phyloP scores from a whole-genome alignment of 495 filamentous ascomycete genomes.

The Poronia punctata region DNA sequence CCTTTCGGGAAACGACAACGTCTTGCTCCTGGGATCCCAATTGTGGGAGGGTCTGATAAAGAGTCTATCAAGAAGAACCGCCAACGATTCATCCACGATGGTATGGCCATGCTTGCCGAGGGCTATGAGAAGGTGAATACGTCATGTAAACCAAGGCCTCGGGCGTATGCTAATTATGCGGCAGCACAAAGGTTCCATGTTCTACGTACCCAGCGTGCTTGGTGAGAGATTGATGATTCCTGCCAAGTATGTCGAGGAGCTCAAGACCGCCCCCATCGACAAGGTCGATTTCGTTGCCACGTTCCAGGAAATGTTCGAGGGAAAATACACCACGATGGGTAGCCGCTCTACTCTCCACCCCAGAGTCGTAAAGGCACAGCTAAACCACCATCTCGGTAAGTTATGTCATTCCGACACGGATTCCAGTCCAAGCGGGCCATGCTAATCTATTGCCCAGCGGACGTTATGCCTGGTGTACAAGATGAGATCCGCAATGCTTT shows the following conservation, averaged over 20 bases:
- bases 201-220: slow-evolving; percentile 13
- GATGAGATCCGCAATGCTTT: slow-evolving; percentile 13
- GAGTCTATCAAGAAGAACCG: too few species aligned
- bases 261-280: slow-evolving; percentile 17
- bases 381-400: slow-evolving; percentile 9
- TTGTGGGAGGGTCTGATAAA: too few species aligned
- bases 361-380: slow-evolving; percentile 2
- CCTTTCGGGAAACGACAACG: too few species aligned
- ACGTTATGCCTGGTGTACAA: slow-evolving; percentile 8
- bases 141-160: too few species aligned
- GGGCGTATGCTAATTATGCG: too few species aligned
- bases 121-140: too few species aligned
- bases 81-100: too few species aligned
- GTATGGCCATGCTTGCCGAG: too few species aligned
- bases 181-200: slow-evolving; percentile 11
- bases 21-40: too few species aligned
- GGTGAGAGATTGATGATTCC: slow-evolving; percentile 21
- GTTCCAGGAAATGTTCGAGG: slow-evolving; percentile 19
- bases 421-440: too few species aligned
- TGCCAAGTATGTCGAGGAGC: slow-evolving; percentile 14
- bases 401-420: too few species aligned
- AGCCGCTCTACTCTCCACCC: slow-evolving; percentile 12
- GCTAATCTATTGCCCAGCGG: too few species aligned
- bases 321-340: slow-evolving; percentile 15
- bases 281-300: slow-evolving; percentile 14